Evolutionary conservation across 106 monocot genomes (phyloP), one percentile per base, ranked within the genome.

Genomic region (Hemerocallis citrina): DNA sequence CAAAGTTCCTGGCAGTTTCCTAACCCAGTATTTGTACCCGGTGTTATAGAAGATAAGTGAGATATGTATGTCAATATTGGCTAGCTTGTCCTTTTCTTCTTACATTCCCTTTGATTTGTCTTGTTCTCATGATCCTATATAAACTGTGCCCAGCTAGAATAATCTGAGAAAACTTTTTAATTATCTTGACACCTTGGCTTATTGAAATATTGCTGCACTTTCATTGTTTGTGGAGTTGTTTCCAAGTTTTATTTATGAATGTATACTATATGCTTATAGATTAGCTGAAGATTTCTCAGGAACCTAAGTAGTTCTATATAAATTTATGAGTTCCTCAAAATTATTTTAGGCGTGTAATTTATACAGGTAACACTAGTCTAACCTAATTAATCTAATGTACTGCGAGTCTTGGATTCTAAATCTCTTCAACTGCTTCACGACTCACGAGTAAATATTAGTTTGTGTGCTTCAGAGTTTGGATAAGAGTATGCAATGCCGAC

Each of bases 31-130:
- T 29, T 2, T 3, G 54, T 6, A 12, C 20, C 31, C 20, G 24
- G 32, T 15, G 4, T 54, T 20, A 54, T 54, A 5, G 3, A 59
- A 59, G 36, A 40, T 36, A 37, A 58, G 20, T 59, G 38, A 59
- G 59, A 34, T 59, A 21, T 25, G 35, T 21, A 13, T 10, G 34
- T 34, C 57, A 20, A 35, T 19, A 36, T 35, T 57, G 20, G 54
- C 6, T 54, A 54, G 54, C 12, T 54, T 59, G 39, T 59, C 39
- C 3, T 40, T 15, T 59, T 59, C 38, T 59, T 16, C 34, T 25
- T 39, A 39, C 5, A 35, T 44, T 44, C 44, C 20, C 25, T 40
- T 36, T 59, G 13, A 23, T 40, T 59, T 24, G 7, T 10, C 23
- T 59, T 7, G 2, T 57, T 52, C 3, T 49, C 49, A 20, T 25